Percentiles rank a stretch among this genome's conserved stretches.
Conservation (phyloP, 2,329 filamentous ascomycete species). For the Sporothrix dimorphospora region DNA sequence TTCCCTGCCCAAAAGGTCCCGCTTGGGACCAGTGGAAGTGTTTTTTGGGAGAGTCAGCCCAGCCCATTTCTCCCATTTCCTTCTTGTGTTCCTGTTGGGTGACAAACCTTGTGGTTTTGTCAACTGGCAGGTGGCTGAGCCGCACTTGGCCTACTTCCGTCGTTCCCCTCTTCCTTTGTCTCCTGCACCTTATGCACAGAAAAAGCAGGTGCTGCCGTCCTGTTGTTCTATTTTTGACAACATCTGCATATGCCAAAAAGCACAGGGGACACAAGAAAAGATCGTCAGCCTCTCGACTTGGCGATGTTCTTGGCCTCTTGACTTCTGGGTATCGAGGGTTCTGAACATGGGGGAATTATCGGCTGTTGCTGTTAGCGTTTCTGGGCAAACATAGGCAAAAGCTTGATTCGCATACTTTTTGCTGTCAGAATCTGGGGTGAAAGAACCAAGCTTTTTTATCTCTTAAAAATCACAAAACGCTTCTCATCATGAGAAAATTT, state of each 20-base stretch:
- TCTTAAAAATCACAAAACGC: neutral
- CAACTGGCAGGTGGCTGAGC: constrained; percentile 13
- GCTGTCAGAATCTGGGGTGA: neutral
- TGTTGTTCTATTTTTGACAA: constrained; percentile 11
- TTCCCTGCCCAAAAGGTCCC: neutral
- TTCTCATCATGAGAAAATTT: neutral
- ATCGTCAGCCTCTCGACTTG: neutral
- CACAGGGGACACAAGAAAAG: neutral
- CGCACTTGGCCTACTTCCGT: neutral
- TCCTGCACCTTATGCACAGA: too few relatives aligned
- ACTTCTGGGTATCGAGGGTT: neutral
- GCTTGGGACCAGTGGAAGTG: neutral
- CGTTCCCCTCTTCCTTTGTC: too few relatives aligned
- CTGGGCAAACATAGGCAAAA: constrained; percentile 25
- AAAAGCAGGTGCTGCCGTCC: neutral
- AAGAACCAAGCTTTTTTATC: neutral
- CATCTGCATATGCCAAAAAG: neutral
- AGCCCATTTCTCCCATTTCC: neutral
- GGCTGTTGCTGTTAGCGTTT: constrained; percentile 6
- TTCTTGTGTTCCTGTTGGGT: neutral
- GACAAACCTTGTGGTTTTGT: neutral
- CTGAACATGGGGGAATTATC: neutral
- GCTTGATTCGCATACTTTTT: constrained; percentile 8
- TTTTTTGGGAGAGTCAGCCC: neutral
- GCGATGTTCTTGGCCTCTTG: neutral